Evolutionary conservation across 345 rosid genomes (phyloP).

Genomic region (Syzygium grande): DNA sequence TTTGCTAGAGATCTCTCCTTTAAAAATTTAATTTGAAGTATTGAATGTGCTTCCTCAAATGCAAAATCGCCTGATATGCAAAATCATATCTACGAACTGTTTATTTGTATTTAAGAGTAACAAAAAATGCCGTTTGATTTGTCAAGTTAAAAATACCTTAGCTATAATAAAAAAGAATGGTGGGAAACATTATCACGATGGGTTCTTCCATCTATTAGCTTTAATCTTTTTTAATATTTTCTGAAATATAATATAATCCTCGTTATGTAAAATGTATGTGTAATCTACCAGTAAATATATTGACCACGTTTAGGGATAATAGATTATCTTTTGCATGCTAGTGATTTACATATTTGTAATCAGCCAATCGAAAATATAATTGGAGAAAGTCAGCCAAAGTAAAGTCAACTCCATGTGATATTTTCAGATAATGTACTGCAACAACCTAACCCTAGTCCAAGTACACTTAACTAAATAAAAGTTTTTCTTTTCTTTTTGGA

Average conservation of each 20-base stretch:
- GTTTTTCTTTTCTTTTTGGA: neutral
- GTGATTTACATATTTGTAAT: neutral
- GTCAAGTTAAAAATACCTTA: neutral
- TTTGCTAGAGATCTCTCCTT: neutral
- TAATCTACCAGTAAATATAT: neutral
- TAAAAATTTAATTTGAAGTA: neutral
- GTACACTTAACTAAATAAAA: neutral
- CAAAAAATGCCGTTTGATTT: neutral
- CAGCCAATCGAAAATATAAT: neutral
- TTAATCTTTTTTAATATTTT: neutral
- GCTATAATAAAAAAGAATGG: neutral
- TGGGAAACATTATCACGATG: neutral
- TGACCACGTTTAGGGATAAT: neutral
- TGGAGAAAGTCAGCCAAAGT: neutral
- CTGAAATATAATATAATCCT: neutral
- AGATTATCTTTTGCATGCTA: neutral
- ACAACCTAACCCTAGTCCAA: neutral
- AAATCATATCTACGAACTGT: no score
- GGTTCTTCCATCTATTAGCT: neutral
- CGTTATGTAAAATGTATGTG: neutral
- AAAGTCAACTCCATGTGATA: neutral
- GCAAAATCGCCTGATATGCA: neutral
- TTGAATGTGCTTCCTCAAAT: neutral
- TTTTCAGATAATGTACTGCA: neutral
- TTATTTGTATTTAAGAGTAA: neutral